phyloP scores from a whole-genome alignment of 2,329 filamentous ascomycete genomes.

The Xylaria digitata region DNA sequence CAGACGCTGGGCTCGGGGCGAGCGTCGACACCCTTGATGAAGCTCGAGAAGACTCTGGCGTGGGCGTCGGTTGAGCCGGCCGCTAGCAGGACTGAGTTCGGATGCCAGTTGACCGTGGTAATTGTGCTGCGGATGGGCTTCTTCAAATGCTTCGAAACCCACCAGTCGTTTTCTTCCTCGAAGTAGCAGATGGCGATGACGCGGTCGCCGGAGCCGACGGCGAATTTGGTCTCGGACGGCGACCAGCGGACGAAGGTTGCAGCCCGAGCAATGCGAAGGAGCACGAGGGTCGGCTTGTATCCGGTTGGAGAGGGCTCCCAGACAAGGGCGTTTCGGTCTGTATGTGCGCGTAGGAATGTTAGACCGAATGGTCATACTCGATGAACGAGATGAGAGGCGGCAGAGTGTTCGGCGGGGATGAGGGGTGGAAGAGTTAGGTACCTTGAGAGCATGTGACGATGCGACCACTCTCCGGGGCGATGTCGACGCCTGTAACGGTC shows the following conservation, averaged over 20 bases:
- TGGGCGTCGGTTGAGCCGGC: constrained; percentile 98
- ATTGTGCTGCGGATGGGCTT: constrained; percentile 98
- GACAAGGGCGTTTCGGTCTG: constrained; percentile 96
- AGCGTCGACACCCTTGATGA: constrained; percentile 93
- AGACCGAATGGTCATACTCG: background rate
- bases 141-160: constrained; percentile 99
- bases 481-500: constrained; percentile 94
- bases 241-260: constrained; percentile 98
- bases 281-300: constrained; percentile 96
- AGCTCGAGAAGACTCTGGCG: constrained; percentile 91
- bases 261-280: constrained; percentile 95
- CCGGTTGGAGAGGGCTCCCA: constrained; percentile 94
- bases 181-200: constrained; percentile 99
- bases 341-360: constrained; percentile 7
- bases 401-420: constrained; percentile 3
- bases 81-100: constrained; percentile 93
- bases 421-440: constrained; percentile 52
- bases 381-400: background rate
- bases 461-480: constrained; percentile 87
- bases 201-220: constrained; percentile 93
- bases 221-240: constrained; percentile 96
- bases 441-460: constrained; percentile 99
- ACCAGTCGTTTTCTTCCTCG: constrained; percentile 99
- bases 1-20: constrained; percentile 88
- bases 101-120: constrained; percentile 95